Conservation (phyloP, 192 early-diverging fungal species). For the Coemansia sp. region DNA sequence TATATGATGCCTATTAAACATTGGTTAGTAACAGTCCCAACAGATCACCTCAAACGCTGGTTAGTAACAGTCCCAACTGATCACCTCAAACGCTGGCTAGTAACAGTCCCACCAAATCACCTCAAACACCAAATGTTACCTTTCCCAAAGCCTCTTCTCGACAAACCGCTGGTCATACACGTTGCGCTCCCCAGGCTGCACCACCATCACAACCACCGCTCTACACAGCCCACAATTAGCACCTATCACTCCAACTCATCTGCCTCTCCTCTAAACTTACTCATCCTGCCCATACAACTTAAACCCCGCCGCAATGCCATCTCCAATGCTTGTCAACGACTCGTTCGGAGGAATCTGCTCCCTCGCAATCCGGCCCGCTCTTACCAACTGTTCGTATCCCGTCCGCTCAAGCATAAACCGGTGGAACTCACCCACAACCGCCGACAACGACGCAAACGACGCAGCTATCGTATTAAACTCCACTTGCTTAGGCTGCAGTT, state of each 20-base stretch:
- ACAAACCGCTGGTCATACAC: slow-evolving; percentile 82
- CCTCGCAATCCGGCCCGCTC: slow-evolving; percentile 4
- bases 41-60: no score
- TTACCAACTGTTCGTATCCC: slow-evolving; percentile 27
- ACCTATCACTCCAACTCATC: neutral
- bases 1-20: no score
- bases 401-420: slow-evolving; percentile 48
- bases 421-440: slow-evolving; percentile 73
- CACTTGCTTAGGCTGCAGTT: slow-evolving; percentile 71
- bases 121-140: slow-evolving; percentile 13
- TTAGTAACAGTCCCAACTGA: no score
- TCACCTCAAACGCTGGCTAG: no score
- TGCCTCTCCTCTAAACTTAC: slow-evolving; percentile 2
- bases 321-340: slow-evolving; percentile 66
- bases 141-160: slow-evolving; percentile 44
- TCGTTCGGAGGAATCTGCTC: slow-evolving; percentile 63
- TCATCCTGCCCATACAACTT: slow-evolving; percentile 32
- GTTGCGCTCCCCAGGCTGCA: slow-evolving; percentile 91
- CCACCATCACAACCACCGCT: slow-evolving; percentile 81
- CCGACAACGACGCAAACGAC: slow-evolving; percentile 83
- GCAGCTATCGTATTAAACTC: slow-evolving; percentile 95
- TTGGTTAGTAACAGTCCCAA: no score
- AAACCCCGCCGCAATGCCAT: slow-evolving; percentile 71
- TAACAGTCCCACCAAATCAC: no score
- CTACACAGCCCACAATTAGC: slow-evolving; percentile 18